Evolutionary conservation across 805 yeast genomes (phyloP), one percentile per base, ranked within the genome.

Genomic region (Saturnispora diversa): DNA sequence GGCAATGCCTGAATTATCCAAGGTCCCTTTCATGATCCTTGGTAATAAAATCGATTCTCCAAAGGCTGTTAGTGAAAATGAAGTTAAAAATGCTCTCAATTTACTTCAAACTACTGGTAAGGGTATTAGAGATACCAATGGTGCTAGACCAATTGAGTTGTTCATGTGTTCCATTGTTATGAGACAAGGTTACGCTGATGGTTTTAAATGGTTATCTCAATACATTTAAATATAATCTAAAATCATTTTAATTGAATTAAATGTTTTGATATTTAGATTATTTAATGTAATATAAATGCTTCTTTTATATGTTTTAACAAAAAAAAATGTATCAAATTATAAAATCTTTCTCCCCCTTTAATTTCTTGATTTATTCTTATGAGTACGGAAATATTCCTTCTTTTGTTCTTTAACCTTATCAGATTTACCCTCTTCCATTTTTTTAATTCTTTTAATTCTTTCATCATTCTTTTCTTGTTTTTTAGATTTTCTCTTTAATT

Each of bases 121-220:
- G 66, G 85, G 84, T 49, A 77, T 75, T 55, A 76, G 76, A 48
- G 76, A 78, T 35, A 62, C 75, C 46, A 81, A 78, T 46, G 76
- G 71, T 46, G 74, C 74, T 49, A 82, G 98, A 70, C 97, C 99
- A 37, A 78, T 90, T 43, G 99, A 92, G 69, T 77, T 92, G 34
- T 92, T 77, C 65, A 92, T 92, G 97, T 90, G 95, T 66, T 86
- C 96, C 21, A 95, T 92, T 50, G 96, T 88, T 42, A 84, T 88
- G 95, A 85, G 97, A 75, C 88, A 85, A 65, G 99, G 98, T 55
- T 92, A 92, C 65, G 94, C 95, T 46, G 97, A 92, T 55, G 98
- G 95, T 48, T 87, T 92, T 76, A 84, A 86, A 74, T 92, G 97
- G 97, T 77, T 92, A 59, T 86, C 96, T 47, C 95, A 92, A 69